A percentile compares a stretch with the other conserved stretches of the same genome.
These are phyloP conservation scores for Cupressus sempervirens DNA, from an alignment of 75 land plant species.

Conservation along the genomic window DNA sequence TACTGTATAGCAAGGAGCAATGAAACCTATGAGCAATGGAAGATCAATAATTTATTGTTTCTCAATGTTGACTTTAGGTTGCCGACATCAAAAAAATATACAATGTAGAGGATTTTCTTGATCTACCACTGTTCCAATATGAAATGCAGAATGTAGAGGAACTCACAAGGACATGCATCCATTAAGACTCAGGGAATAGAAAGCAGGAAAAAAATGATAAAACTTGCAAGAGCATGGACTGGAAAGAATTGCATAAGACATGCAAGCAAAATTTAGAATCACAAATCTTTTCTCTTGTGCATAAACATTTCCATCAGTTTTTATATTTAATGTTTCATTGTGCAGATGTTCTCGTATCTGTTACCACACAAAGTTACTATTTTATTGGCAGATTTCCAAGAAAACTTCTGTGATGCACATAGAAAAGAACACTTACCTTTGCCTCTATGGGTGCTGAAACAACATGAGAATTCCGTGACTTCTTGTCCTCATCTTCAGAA, in stretches of 20 bases:
- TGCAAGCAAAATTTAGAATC: not conserved
- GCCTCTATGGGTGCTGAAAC: slow-evolving; percentile 8
- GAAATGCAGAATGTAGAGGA: not conserved
- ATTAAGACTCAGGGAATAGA: not conserved
- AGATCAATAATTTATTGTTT: not conserved
- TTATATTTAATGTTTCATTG: not conserved
- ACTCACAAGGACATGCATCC: not conserved
- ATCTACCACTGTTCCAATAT: not conserved
- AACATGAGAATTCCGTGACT: slow-evolving; percentile 13
- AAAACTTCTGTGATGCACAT: not conserved
- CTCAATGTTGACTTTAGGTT: not conserved
- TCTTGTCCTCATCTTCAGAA: slow-evolving; percentile 13
- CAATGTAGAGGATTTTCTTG: not conserved
- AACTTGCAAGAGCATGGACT: not conserved
- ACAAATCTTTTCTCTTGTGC: not conserved
- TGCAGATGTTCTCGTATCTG: not conserved
- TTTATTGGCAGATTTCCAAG: not conserved
- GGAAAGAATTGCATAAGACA: slow-evolving; percentile 3
- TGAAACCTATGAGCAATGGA: not conserved
- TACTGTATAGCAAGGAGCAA: not conserved
- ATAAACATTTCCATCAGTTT: not conserved
- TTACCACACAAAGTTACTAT: not conserved
- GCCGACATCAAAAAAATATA: not conserved
- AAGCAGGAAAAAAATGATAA: not conserved
- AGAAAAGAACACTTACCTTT: slow-evolving; percentile 9